Conservation (phyloP, 192 early-diverging fungal species). For the Backusella parvicylindrica region DNA sequence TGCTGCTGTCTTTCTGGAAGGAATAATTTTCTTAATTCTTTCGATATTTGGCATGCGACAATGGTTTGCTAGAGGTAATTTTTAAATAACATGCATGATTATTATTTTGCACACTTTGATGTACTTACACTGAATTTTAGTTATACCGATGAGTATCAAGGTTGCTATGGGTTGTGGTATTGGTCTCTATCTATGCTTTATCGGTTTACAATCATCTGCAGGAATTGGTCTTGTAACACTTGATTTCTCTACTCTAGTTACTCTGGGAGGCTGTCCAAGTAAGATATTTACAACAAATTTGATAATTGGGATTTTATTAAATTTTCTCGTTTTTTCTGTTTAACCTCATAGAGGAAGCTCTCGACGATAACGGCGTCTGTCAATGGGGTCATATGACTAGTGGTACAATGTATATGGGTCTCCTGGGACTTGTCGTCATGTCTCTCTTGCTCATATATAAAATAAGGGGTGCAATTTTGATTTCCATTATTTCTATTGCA, state of each 20-base stretch:
- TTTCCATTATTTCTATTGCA: conserved; percentile 65
- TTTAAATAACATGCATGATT: too few species aligned
- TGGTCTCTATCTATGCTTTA: conserved; percentile 73
- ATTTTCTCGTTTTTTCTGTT: too few species aligned
- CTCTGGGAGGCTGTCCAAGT: conserved; percentile 60
- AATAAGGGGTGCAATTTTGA: conserved; percentile 68
- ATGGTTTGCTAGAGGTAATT: conserved; percentile 55
- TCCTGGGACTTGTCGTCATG: conserved; percentile 68
- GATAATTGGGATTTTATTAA: too few species aligned
- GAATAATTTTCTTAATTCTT: conserved; percentile 71
- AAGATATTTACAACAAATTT: too few species aligned
- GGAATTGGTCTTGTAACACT: conserved; percentile 73
- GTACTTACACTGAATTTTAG: neutral
- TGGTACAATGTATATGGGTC: conserved; percentile 38
- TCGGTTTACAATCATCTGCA: conserved; percentile 74
- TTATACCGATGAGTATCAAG: conserved; percentile 68
- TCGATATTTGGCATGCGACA: conserved; percentile 75
- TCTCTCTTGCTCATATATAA: conserved; percentile 55
- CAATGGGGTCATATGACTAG: conserved; percentile 57
- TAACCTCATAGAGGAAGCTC: conserved; percentile 35
- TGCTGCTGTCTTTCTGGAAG: conserved; percentile 78
- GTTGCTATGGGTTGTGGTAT: conserved; percentile 74
- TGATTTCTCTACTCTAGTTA: conserved; percentile 62
- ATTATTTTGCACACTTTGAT: too few species aligned
- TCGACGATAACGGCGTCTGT: conserved; percentile 58